phyloP scores from a whole-genome alignment of 345 rosid species.

The Raphanus raphanistrum region DNA sequence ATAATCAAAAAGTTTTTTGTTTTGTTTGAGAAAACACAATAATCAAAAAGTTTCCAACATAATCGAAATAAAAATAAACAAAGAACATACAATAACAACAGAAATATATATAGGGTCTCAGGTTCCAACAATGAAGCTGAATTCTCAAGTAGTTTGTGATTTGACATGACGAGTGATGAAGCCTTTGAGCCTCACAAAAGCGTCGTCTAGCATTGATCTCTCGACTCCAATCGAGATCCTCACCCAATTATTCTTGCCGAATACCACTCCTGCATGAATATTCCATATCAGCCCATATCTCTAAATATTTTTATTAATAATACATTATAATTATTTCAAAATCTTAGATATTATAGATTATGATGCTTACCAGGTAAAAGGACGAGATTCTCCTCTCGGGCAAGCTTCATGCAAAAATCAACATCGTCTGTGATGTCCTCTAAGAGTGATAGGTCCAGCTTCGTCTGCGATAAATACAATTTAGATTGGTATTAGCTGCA shows the following conservation, averaged over 20 bases:
- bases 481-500: background rate
- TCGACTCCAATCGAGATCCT: slow-evolving; percentile 61
- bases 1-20: background rate
- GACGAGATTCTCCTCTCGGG: slow-evolving; percentile 65
- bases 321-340: background rate
- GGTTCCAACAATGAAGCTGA: background rate
- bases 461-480: slow-evolving; percentile 41
- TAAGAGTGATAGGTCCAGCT: slow-evolving; percentile 51
- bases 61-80: background rate
- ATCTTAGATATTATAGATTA: background rate
- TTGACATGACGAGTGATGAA: slow-evolving; percentile 51
- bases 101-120: background rate
- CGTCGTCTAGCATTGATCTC: slow-evolving; percentile 53
- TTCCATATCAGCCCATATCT: slow-evolving; percentile 3
- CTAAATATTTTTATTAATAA: background rate
- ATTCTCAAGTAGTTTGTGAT: background rate
- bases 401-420: slow-evolving; percentile 64
- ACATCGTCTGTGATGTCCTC: slow-evolving; percentile 54
- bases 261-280: slow-evolving; percentile 47
- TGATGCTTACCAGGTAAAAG: slow-evolving; percentile 57
- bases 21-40: background rate
- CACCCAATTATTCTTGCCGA: slow-evolving; percentile 68
- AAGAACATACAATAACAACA: background rate
- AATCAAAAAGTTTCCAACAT: background rate
- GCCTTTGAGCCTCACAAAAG: slow-evolving; percentile 57